Conservation (phyloP, 2,329 filamentous ascomycete species). For the Pestalotiopsis sp. region DNA sequence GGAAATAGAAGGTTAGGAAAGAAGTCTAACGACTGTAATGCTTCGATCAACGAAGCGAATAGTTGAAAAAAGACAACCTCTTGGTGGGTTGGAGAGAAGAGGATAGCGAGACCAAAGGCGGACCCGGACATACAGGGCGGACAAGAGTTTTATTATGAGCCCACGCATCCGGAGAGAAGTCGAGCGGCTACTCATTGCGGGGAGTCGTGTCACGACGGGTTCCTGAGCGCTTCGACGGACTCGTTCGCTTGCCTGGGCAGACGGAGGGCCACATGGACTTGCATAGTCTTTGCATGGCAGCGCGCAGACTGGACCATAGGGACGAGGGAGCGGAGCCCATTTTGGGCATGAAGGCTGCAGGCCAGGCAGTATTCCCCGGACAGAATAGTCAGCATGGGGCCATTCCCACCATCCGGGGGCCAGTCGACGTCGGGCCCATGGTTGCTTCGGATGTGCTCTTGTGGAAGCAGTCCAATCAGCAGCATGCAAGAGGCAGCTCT, state of each 20-base stretch:
- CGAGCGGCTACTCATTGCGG: conserved; percentile 32
- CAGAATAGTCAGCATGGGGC: conserved; percentile 25
- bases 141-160: conserved; percentile 32
- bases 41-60: conserved; percentile 49
- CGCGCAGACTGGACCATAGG: conserved; percentile 28
- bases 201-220: conserved; percentile 20
- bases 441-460: conserved; percentile 21
- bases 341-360: conserved; percentile 28
- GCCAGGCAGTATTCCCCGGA: conserved; percentile 16
- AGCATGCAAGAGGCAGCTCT: conserved; percentile 12
- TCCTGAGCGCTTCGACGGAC: conserved; percentile 30
- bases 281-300: conserved; percentile 24
- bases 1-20: conserved; percentile 30
- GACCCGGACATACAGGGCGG: conserved; percentile 23
- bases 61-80: conserved; percentile 35
- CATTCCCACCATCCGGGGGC: conserved; percentile 1
- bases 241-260: conserved; percentile 14
- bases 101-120: conserved; percentile 24
- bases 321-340: conserved; percentile 23
- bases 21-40: conserved; percentile 41
- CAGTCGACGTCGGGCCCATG: conserved; percentile 21
- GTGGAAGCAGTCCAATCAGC: conserved; percentile 27
- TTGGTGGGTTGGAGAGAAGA: conserved; percentile 32
- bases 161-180: conserved; percentile 17
- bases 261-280: conserved; percentile 23